Percentiles rank a stretch among this genome's conserved stretches.
Evolutionary conservation across 164 flowering plant genomes (phyloP).

Genomic region (Macadamia integrifolia): DNA sequence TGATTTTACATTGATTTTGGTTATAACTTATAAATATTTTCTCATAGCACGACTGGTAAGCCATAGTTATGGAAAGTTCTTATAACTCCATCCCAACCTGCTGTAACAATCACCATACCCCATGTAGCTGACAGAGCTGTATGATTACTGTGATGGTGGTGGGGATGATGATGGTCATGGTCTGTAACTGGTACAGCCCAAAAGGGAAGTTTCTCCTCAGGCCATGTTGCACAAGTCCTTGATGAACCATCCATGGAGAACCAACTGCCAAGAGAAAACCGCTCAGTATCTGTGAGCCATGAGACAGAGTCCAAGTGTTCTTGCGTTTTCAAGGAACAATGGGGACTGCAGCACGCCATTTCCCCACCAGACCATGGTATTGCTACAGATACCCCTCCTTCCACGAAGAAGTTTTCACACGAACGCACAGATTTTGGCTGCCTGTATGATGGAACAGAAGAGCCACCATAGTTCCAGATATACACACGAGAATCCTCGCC

Average conservation of each 20-base stretch:
- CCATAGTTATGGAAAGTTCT: constrained; percentile 81
- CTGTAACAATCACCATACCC: constrained; percentile 82
- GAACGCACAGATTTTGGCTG: constrained; percentile 44
- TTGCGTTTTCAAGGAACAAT: constrained; percentile 1
- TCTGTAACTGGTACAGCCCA: constrained; percentile 19
- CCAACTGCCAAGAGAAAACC: constrained; percentile 57
- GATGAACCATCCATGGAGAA: constrained; percentile 46
- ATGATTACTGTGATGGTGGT: neutral
- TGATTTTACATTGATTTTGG: no score
- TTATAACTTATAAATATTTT: no score
- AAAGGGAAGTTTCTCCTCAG: constrained; percentile 68
- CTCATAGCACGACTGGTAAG: constrained; percentile 45
- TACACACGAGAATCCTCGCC: constrained; percentile 71
- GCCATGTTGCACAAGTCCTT: constrained; percentile 69
- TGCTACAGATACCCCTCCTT: constrained; percentile 71
- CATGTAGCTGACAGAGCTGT: constrained; percentile 35
- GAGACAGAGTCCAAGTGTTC: constrained; percentile 1
- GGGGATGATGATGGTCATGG: constrained; percentile 1
- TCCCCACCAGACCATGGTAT: constrained; percentile 56
- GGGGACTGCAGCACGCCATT: neutral
- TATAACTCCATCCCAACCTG: constrained; percentile 63
- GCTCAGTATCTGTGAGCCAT: constrained; percentile 29
- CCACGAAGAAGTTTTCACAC: constrained; percentile 62
- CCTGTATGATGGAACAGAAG: constrained; percentile 24
- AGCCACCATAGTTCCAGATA: constrained; percentile 52